Conservation (phyloP, 1,284 basidiomycete genomes). For the Neolentinus lepideus region DNA sequence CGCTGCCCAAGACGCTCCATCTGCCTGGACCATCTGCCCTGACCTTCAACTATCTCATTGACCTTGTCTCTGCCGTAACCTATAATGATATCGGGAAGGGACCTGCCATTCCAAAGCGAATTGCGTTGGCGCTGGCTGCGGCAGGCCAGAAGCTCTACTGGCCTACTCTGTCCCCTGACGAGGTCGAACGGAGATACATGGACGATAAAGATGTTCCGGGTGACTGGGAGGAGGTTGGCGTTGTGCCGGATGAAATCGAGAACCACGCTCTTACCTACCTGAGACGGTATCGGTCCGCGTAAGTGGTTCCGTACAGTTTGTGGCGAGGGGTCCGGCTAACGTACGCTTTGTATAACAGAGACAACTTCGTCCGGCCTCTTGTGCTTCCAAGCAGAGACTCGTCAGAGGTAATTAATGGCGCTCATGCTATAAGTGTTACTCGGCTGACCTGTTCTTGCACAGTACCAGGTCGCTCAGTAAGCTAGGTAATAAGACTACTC, state of each 20-base stretch:
- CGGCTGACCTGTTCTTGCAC: not conserved
- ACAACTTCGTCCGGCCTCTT: constrained; percentile 46
- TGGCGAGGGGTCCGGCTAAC: constrained; percentile 10
- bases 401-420: not conserved
- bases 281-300: constrained; percentile 84
- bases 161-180: constrained; percentile 89
- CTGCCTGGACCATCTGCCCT: constrained; percentile 89
- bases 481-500: not conserved
- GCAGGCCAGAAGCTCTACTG: constrained; percentile 82
- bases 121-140: constrained; percentile 64
- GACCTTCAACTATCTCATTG: constrained; percentile 80
- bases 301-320: constrained; percentile 25
- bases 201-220: constrained; percentile 66
- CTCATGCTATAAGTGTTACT: not conserved
- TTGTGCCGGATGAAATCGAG: constrained; percentile 82
- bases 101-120: constrained; percentile 72
- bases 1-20: constrained; percentile 62
- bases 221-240: constrained; percentile 58
- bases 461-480: not conserved
- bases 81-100: constrained; percentile 56
- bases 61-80: constrained; percentile 78
- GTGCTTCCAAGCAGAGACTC: constrained; percentile 31
- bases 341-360: constrained; percentile 24
- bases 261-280: constrained; percentile 89
- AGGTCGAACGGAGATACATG: constrained; percentile 84